Conservation (phyloP, 1,139 yeast genomes). For the Pneumocystis wakefieldiae region DNA sequence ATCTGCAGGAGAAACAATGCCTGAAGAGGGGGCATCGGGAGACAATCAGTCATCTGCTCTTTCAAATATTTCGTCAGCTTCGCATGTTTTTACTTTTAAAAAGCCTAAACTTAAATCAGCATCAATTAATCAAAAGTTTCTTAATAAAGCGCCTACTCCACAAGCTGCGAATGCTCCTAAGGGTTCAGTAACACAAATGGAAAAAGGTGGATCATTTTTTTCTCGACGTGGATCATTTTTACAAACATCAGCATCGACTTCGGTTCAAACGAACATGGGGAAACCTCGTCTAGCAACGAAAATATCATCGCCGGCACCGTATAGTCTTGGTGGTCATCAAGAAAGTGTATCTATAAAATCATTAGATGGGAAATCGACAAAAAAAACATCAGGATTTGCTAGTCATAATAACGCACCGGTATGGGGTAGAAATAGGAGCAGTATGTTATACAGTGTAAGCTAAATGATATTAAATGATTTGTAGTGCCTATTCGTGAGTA, state of each 20-base stretch:
- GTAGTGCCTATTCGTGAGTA: conserved; percentile 4
- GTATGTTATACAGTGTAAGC: not conserved
- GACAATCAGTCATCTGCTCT: not conserved
- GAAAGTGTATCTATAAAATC: conserved; percentile 4
- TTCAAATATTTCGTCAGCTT: not conserved
- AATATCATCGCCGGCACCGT: not conserved
- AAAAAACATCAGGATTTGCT: conserved; percentile 23
- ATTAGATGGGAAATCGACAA: not conserved
- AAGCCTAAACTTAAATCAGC: conserved; percentile 4
- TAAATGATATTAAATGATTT: not conserved
- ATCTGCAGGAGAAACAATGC: too few relatives aligned
- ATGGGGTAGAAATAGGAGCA: not conserved
- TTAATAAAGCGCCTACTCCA: not conserved
- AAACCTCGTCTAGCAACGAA: not conserved
- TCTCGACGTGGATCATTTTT: not conserved
- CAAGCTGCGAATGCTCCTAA: not conserved
- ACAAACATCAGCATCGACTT: not conserved
- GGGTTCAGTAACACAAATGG: not conserved
- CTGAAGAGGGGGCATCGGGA: not conserved
- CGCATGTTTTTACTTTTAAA: conserved; percentile 1
- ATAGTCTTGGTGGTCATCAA: not conserved
- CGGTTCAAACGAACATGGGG: not conserved
- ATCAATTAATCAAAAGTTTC: conserved; percentile 2
- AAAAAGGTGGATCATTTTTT: not conserved
- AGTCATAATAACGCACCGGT: conserved; percentile 21